phyloP scores from a whole-genome alignment of 1,139 yeast species.

The Pneumocystis carinii region DNA sequence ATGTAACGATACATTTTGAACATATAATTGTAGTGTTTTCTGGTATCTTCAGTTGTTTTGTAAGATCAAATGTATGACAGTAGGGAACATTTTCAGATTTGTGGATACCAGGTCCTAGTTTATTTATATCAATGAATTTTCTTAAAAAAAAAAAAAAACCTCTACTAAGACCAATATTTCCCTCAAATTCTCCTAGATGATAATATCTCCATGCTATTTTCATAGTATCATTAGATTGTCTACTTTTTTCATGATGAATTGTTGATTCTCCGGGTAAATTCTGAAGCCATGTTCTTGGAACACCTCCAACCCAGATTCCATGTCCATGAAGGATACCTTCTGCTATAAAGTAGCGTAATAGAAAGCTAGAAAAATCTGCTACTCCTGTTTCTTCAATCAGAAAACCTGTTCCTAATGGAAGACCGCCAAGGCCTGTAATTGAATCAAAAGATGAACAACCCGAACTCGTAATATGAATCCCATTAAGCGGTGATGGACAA shows the following conservation, averaged over 20 bases:
- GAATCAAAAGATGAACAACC: constrained; percentile 37
- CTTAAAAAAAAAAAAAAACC: neutral
- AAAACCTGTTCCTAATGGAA: constrained; percentile 62
- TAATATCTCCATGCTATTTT: constrained; percentile 86
- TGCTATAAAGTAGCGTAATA: constrained; percentile 56
- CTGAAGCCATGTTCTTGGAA: constrained; percentile 47
- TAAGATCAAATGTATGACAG: constrained; percentile 14
- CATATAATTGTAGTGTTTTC: neutral
- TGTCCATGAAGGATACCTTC: constrained; percentile 57
- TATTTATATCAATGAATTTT: constrained; percentile 13
- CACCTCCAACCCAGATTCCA: constrained; percentile 41
- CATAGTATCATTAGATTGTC: constrained; percentile 40
- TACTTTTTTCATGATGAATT: constrained; percentile 32
- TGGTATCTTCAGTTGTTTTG: constrained; percentile 12
- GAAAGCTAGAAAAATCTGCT: constrained; percentile 72
- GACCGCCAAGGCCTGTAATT: constrained; percentile 50
- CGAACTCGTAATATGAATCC: constrained; percentile 9
- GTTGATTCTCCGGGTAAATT: constrained; percentile 44
- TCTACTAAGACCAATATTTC: constrained; percentile 10
- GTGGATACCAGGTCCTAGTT: constrained; percentile 6
- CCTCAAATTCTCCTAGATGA: constrained; percentile 29
- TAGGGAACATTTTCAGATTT: constrained; percentile 7
- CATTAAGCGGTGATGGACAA: constrained; percentile 11
- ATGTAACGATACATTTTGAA: neutral
- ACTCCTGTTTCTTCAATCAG: constrained; percentile 74